Base-by-base conservation (phyloP, 179 eudicot species). In the Actinidia chinensis region DNA sequence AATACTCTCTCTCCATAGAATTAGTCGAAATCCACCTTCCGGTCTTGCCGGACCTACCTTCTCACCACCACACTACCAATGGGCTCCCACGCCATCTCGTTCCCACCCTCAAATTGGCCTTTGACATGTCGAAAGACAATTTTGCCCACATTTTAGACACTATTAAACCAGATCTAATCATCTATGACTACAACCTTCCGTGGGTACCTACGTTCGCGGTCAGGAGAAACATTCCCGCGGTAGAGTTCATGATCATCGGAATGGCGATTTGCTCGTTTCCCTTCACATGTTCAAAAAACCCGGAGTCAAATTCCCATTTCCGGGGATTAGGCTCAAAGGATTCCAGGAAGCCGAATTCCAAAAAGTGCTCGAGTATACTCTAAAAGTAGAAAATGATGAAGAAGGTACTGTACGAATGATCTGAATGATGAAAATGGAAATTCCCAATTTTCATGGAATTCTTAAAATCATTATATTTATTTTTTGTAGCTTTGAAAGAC, bases 51-150 rank as follows among this genome's bases (percentile, higher is more conserved):
- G 52, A 74, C n/a, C 84, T 82, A 47, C 84, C 76, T 58, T 71
- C 82, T 59, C 73, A 61, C 66, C 28, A 74, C 82, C 82, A 82
- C 84, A 79, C 84, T 48, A 79, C 84, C 72, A 82, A 79, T 61
- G 79, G 79, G 58, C 82, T 78, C 25, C 82, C 84, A 18, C 68
- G 74, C 59, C 82, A 74, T 33, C 82, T 82, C 73, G 74, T 78
- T 76, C 40, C 78, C 6, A 20, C 69, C 68, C 56, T 75, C n/a
- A 14, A 4, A 13, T 5, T 17, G 8, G 54, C 79, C 44, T 54
- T 20, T 8, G 55, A 54, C 5, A 20, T 42, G 11, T 7, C 55
- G 1, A 5, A 0, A 22, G 52, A 42, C 0, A 9, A 14, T 8
- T 67, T 67, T 65, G 52, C 74, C 54, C 0, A 22, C 52, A 50